phyloP scores from a whole-genome alignment of 768 basidiomycete species.

The Udeniomyces megalosporus region DNA sequence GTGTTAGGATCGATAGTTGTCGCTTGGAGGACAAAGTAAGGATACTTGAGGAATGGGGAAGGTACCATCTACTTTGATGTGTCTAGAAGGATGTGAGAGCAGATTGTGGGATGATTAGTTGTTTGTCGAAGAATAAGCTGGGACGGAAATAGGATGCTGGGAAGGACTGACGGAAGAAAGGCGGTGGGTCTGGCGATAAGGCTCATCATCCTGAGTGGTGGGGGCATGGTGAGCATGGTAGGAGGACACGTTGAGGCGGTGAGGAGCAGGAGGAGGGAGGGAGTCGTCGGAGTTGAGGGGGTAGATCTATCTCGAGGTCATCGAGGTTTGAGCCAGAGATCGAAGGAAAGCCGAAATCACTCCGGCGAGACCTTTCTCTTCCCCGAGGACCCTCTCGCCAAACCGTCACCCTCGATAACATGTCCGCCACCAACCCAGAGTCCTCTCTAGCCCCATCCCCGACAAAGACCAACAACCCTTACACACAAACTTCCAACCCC shows the following conservation, averaged over 20 bases:
- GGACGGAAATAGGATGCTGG: background rate
- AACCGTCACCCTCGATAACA: too few relatives aligned
- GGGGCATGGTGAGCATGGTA: too few relatives aligned
- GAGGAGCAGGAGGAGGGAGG: constrained; percentile 18
- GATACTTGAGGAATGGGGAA: background rate
- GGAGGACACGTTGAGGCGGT: background rate
- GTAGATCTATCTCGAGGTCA: too few relatives aligned
- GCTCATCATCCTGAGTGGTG: too few relatives aligned
- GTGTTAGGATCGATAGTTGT: too few relatives aligned
- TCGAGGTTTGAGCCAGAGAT: too few relatives aligned
- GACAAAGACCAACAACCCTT: too few relatives aligned
- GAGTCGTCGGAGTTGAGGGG: constrained; percentile 19
- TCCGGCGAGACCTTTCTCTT: background rate
- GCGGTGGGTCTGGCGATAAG: too few relatives aligned
- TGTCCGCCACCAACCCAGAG: too few relatives aligned
- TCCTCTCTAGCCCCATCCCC: too few relatives aligned
- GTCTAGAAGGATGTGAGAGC: background rate
- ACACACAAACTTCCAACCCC: too few relatives aligned
- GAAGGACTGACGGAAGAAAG: background rate
- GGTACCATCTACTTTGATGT: constrained; percentile 6
- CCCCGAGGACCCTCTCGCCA: background rate
- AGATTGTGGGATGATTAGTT: background rate
- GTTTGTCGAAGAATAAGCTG: background rate
- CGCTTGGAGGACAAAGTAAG: too few relatives aligned
- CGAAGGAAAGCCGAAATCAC: background rate